These are phyloP conservation scores for Tricholoma bakamatsutake DNA, from an alignment of 768 basidiomycete species.

Conservation along the genomic window DNA sequence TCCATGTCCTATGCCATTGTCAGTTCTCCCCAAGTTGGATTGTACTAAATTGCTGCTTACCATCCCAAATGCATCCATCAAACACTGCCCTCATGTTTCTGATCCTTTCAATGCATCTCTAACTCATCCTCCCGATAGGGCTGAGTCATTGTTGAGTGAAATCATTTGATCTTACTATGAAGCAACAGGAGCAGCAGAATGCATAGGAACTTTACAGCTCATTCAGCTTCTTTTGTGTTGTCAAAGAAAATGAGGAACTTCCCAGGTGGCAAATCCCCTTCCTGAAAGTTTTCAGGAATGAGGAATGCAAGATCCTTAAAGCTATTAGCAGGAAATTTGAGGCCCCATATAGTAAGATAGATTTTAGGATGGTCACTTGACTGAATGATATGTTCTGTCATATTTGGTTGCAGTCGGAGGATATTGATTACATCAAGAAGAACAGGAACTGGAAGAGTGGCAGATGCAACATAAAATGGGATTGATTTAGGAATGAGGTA, in stretches of 20 bases:
- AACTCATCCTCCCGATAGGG: not conserved
- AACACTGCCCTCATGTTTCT: constrained; percentile 16
- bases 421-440: no score
- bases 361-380: no score
- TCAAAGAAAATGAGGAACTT: constrained; percentile 8
- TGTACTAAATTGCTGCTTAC: no score
- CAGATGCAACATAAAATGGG: no score
- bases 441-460: no score
- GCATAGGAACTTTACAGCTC: not conserved
- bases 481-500: no score
- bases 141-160: constrained; percentile 3
- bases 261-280: not conserved
- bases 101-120: not conserved
- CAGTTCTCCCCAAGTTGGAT: no score
- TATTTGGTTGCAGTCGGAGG: no score
- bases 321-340: constrained; percentile 13
- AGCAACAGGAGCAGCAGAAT: no score
- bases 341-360: no score
- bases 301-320: constrained; percentile 15
- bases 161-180: not conserved
- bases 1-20: no score
- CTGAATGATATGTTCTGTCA: no score
- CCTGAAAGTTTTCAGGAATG: not conserved
- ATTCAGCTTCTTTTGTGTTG: constrained; percentile 3
- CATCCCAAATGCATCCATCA: constrained; percentile 30